Conservation (phyloP, 2,329 filamentous ascomycete genomes). For the Colletotrichum incanum region DNA sequence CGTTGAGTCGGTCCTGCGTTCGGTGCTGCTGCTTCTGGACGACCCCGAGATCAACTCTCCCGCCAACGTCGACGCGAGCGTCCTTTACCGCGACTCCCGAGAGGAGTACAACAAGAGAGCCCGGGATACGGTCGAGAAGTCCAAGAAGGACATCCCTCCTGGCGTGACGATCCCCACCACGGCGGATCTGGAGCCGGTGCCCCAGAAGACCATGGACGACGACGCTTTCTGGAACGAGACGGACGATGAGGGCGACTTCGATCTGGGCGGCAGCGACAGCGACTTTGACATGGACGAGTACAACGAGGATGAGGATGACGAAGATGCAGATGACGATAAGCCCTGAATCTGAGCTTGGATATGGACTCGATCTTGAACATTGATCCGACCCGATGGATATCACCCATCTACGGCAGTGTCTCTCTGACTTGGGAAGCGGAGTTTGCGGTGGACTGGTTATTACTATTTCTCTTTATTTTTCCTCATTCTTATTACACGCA, state of each 20-base stretch:
- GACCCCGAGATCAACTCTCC: slow-evolving; percentile 94
- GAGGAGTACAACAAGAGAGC: slow-evolving; percentile 80
- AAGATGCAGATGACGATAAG: slow-evolving; percentile 58
- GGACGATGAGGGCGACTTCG: slow-evolving; percentile 82
- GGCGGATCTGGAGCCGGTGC: slow-evolving; percentile 72
- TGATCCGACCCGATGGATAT: neutral
- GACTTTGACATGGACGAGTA: slow-evolving; percentile 75
- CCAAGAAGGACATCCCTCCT: slow-evolving; percentile 84
- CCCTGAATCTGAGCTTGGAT: slow-evolving; percentile 9
- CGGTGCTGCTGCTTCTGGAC: slow-evolving; percentile 91
- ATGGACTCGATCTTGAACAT: slow-evolving; percentile 1
- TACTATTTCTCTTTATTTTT: slow-evolving; percentile 6
- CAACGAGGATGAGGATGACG: slow-evolving; percentile 71
- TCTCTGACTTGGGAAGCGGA: slow-evolving; percentile 10
- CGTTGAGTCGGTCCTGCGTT: slow-evolving; percentile 94
- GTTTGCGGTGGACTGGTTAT: slow-evolving; percentile 15
- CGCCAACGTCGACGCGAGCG: slow-evolving; percentile 93
- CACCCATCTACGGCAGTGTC: neutral
- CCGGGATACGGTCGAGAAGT: slow-evolving; percentile 78
- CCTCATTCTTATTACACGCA: slow-evolving; percentile 30
- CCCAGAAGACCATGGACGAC: slow-evolving; percentile 76
- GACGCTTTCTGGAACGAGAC: slow-evolving; percentile 88
- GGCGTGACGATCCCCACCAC: slow-evolving; percentile 88
- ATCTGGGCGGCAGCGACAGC: slow-evolving; percentile 76
- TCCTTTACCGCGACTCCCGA: slow-evolving; percentile 84